phyloP scores from a whole-genome alignment of 2,329 filamentous ascomycete genomes.

The Akanthomyces dipterigenus region DNA sequence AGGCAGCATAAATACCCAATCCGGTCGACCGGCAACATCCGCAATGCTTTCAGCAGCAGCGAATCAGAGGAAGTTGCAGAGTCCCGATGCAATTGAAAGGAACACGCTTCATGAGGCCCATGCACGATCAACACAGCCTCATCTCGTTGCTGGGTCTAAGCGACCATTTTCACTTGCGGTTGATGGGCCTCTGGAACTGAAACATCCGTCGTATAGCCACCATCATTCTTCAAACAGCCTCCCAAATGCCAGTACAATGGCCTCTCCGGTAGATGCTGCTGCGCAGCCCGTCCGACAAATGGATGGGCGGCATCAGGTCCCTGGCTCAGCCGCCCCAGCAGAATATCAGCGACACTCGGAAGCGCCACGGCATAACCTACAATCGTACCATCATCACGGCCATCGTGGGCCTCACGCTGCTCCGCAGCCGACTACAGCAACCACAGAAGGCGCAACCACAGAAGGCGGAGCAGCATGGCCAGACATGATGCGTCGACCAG shows the following conservation, averaged over 20 bases:
- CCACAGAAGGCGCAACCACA: constrained; percentile 18
- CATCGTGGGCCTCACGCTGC: constrained; percentile 16
- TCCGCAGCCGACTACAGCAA: constrained; percentile 16
- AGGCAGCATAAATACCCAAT: constrained; percentile 18
- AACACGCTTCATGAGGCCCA: constrained; percentile 19
- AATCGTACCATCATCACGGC: constrained; percentile 11
- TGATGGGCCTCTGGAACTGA: neutral
- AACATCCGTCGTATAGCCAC: neutral
- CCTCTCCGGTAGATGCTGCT: neutral
- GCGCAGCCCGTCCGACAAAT: constrained; percentile 3
- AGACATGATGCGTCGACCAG: constrained; percentile 26
- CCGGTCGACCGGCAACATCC: constrained; percentile 23
- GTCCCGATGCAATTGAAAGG: constrained; percentile 25
- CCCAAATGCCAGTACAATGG: neutral
- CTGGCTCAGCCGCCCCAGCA: neutral
- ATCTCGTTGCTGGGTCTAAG: constrained; percentile 24
- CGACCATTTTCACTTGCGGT: constrained; percentile 20
- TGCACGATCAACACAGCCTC: constrained; percentile 16
- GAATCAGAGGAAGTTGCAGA: constrained; percentile 24
- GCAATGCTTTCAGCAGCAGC: constrained; percentile 27
- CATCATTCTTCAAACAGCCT: constrained; percentile 8
- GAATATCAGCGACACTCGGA: neutral
- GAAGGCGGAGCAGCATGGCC: constrained; percentile 25
- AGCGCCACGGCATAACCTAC: constrained; percentile 11
- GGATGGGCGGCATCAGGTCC: neutral